Conservation (phyloP, 352 stramenopile genomes). For the Globisporangium cederbergense region DNA sequence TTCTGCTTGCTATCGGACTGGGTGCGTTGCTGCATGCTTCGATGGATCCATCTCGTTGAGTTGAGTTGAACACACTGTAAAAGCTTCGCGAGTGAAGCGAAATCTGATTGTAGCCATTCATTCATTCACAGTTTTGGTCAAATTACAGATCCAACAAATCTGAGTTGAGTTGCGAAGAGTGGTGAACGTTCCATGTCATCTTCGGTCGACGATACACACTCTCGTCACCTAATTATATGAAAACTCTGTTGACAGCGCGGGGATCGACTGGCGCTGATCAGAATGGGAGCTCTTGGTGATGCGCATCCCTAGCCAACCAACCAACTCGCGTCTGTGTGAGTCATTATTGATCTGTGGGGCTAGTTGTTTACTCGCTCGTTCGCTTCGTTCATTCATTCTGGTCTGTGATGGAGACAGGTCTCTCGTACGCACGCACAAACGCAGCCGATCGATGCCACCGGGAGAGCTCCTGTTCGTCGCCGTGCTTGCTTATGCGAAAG, state of each 20-base stretch:
- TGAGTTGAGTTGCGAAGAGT: background rate
- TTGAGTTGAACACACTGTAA: background rate
- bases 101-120: background rate
- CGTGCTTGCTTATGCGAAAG: background rate
- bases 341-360: background rate
- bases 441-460: background rate
- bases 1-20: too few relatives aligned
- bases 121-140: too few relatives aligned
- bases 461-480: background rate
- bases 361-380: background rate
- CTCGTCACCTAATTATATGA: background rate
- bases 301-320: background rate
- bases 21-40: background rate
- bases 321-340: background rate
- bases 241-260: background rate
- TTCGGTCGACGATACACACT: background rate
- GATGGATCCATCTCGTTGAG: background rate
- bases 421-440: background rate
- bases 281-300: background rate
- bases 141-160: too few relatives aligned
- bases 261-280: background rate
- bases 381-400: background rate
- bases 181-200: background rate
- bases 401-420: constrained; percentile 2
- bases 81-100: background rate